Base-by-base conservation (phyloP, 2,329 filamentous ascomycete species). In the Xylariales sp. region DNA sequence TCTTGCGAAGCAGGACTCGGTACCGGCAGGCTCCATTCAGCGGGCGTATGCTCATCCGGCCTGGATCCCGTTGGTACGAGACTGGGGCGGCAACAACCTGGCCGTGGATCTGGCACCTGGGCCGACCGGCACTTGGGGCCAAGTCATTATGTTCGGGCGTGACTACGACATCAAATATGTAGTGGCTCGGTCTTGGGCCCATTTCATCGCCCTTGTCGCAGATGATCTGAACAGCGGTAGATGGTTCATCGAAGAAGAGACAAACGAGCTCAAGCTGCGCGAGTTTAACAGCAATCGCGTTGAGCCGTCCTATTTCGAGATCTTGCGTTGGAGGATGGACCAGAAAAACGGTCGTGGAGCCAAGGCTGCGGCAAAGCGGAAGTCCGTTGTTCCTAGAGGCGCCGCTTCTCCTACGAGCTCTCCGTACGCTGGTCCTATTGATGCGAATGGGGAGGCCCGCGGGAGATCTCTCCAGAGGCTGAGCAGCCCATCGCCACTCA, bases 151-250 rank as follows among this genome's bases (percentile, higher is more conserved):
- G 47, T 96, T 95, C 62, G 93, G 93, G 38, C 88, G 93, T 46
- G 93, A 98, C 68, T 98, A 95, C 65, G 93, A 98, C 61, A 95
- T 88, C 65, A 98, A 98, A 69, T 98, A 95, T 59, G 93, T 98
- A 5, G 78, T 98, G 43, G 87, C 93, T 21, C 82, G 87, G 46
- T 97, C 91, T 1, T 98, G 93, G 93, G 80, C 82, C 12, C 78
- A 84, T 8, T 90, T 98, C 59, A 68, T 98, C 15, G 89, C 89
- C 38, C 78, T 82, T 22, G 78, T 96, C 5, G 89, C 93, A 21
- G 93, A 98, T 57, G 93, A 98, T 58, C 71, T 98, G 55, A 81
- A 78, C 67, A 93, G 87, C 52, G 86, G 88, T 49, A 94, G 95
- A 64, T 90, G 88, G 73, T 86, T 81, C 55, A 86, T 98, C 40